Base-by-base conservation (phyloP, 768 basidiomycete genomes). In the Tremella mesenterica region DNA sequence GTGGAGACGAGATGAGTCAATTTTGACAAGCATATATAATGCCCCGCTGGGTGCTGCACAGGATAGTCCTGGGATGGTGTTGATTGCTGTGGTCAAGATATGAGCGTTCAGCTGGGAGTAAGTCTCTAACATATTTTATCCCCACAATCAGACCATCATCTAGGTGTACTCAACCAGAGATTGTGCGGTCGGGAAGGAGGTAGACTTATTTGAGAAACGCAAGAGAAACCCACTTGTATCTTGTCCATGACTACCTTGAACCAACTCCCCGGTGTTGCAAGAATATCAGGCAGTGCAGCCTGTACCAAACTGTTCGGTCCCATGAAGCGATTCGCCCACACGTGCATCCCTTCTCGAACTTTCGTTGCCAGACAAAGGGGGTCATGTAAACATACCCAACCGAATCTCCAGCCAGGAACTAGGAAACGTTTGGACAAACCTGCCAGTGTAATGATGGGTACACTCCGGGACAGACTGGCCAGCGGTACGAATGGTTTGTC, bases 371-470 rank as follows among this genome's bases (percentile, higher is more conserved):
- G 62, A 16, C 60, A 53, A 4, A 65, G 56, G 2, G 73, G 73
- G 55, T 75, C 74, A 57, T 74, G 72, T 0, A 73, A 45, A 12
- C 60, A 57, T 27, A 72, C 53, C 73, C 73, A 75, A 5, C 74
- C 74, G 48, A 70, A 62, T 20, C 74, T 59, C 72, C 71, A 73
- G 1, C 74, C 74, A 1, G 74, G 74, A 0, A 73, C 57, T 16
- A 75, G 59, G 67, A 74, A 75, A 3, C 74, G 60, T 57, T 75
- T 75, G 16, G 73, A 74, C 6, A 75, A 60, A n/a, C 72, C 74
- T 5, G 69, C 70, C 27, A 73, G 58, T 27, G 71, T 71, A 41
- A 75, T 47, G 43, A 71, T 62, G 9, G 74, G 74, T 0, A 72
- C 63, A 4, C 59, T 30, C 7, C 48, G 55, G 33, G 67, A 69